phyloP scores from a whole-genome alignment of 148 eudicot genomes.

The Camellia granthamiana region DNA sequence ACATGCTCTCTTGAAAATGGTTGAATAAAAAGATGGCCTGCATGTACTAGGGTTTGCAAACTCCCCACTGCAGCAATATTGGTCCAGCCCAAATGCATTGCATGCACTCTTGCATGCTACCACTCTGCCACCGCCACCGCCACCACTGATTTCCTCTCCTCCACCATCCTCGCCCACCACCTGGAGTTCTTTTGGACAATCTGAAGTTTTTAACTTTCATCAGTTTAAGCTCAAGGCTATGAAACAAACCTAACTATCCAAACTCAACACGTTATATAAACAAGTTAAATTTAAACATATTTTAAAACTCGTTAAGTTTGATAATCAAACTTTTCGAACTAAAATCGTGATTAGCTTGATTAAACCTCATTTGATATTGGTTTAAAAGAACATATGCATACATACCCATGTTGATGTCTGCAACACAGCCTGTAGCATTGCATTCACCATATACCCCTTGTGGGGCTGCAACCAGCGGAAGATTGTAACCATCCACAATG shows the following conservation, averaged over 20 bases:
- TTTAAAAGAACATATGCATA: background rate
- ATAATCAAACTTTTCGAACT: no score
- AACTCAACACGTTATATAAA: no score
- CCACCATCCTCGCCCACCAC: constrained; percentile 51
- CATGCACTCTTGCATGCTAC: constrained; percentile 89
- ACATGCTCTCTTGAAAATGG: constrained; percentile 85
- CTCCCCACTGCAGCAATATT: constrained; percentile 85
- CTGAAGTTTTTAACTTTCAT: constrained; percentile 28
- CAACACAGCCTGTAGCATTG: constrained; percentile 75
- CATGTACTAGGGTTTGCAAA: constrained; percentile 82
- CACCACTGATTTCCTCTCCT: background rate
- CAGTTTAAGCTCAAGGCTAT: background rate
- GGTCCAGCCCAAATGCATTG: constrained; percentile 70
- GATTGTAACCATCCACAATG: constrained; percentile 83
- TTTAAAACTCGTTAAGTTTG: no score
- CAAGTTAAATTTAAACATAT: no score
- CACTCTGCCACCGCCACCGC: constrained; percentile 18
- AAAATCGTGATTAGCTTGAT: no score
- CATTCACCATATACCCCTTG: constrained; percentile 43
- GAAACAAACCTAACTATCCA: background rate
- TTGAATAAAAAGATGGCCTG: constrained; percentile 69
- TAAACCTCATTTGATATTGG: background rate
- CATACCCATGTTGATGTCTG: constrained; percentile 77
- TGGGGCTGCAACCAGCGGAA: constrained; percentile 73
- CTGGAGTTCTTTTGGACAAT: constrained; percentile 94